Evolutionary conservation across 257 asterid genomes (phyloP).

Genomic region (Solanum stenotomum): DNA sequence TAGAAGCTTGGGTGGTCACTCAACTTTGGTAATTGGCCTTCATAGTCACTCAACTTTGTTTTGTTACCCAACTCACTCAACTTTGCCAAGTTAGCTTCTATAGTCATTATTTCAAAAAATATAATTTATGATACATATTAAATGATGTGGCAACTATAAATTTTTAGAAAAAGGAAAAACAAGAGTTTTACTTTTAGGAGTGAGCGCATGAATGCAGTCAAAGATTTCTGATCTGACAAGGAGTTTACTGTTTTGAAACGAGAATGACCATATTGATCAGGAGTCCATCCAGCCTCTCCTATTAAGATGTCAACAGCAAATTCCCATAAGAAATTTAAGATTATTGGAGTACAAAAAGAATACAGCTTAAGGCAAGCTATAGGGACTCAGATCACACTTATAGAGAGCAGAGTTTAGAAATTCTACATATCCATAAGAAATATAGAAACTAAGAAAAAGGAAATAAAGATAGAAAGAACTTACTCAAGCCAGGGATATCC

Average conservation of each 20-base stretch:
- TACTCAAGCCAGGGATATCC: constrained; percentile 93
- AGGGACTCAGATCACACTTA: not conserved
- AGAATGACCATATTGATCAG: constrained; percentile 94
- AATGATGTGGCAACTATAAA: not conserved
- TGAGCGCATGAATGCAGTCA: constrained; percentile 89
- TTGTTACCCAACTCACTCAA: not conserved
- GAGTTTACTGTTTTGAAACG: constrained; percentile 54
- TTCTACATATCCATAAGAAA: not conserved
- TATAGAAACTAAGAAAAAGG: not conserved
- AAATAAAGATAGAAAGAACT: constrained; percentile 26
- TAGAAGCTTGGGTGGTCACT: not conserved
- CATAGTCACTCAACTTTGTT: not conserved
- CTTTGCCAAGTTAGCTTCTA: not conserved
- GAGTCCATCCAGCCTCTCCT: constrained; percentile 98
- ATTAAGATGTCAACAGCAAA: constrained; percentile 17
- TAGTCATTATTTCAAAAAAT: not conserved
- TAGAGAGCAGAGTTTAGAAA: not conserved
- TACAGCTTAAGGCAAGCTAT: not conserved
- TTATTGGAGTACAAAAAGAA: not conserved
- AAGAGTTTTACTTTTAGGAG: constrained; percentile 56
- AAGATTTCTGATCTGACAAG: constrained; percentile 67
- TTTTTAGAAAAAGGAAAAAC: not conserved
- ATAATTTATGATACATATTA: not conserved
- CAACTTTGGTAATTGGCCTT: not conserved
- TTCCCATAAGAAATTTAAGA: constrained; percentile 12